Conservation (phyloP, 2,329 filamentous ascomycete species). For the Nigrospora sphaerica region DNA sequence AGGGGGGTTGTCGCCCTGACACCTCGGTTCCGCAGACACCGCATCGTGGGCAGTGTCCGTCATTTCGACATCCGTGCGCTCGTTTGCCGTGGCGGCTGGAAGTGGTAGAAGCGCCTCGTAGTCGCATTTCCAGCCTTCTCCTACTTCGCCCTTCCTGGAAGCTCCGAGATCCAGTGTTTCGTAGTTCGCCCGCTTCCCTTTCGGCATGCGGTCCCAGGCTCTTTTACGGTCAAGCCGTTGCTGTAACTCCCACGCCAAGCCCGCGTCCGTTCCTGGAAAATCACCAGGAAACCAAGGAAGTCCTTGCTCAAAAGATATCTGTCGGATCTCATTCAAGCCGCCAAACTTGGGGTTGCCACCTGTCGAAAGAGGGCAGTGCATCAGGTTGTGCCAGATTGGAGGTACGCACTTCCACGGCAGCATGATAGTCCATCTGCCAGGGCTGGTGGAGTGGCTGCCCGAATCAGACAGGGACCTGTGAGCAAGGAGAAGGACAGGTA, state of each 20-base stretch:
- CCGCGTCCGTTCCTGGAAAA: constrained; percentile 70
- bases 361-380: constrained; percentile 73
- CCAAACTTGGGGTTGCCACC: constrained; percentile 79
- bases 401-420: constrained; percentile 86
- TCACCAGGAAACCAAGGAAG: constrained; percentile 83
- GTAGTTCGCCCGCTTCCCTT: constrained; percentile 74
- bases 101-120: constrained; percentile 62
- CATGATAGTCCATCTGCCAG: constrained; percentile 75
- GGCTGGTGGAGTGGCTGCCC: constrained; percentile 39
- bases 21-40: constrained; percentile 1
- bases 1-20: constrained; percentile 4
- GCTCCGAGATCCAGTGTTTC: constrained; percentile 66
- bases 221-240: constrained; percentile 52
- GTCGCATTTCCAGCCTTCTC: constrained; percentile 75
- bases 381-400: constrained; percentile 77
- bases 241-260: constrained; percentile 68
- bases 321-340: constrained; percentile 70
- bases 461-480: neutral
- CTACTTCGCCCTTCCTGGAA: constrained; percentile 73
- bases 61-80: constrained; percentile 8
- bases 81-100: constrained; percentile 9
- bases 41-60: constrained; percentile 6
- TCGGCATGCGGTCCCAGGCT: constrained; percentile 71
- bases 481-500: constrained; percentile 68
- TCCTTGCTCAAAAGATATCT: constrained; percentile 74